Percentiles rank a stretch among this genome's conserved stretches.
Evolutionary conservation across 108 stramenopile species (phyloP).

Genomic region (Cafeteria roenbergensis): DNA sequence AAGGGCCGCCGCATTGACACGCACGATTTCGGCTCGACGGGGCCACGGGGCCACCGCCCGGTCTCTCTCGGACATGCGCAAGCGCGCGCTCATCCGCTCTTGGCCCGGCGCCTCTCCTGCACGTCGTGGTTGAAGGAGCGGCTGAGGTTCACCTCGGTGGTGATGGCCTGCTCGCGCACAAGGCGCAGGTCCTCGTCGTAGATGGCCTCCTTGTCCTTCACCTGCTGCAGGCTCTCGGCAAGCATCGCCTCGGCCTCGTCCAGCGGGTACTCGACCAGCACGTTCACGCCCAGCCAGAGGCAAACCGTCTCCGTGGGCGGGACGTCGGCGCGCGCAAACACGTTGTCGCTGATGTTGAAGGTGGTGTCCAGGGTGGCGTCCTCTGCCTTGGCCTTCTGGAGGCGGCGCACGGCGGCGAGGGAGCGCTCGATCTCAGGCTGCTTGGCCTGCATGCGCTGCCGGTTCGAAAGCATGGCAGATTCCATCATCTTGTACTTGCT

Average conservation of each 20-base stretch:
- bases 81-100: too few species aligned
- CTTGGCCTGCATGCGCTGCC: background rate
- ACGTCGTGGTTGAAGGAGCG: constrained; percentile 96
- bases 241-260: constrained; percentile 76
- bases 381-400: constrained; percentile 45
- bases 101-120: background rate
- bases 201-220: constrained; percentile 26
- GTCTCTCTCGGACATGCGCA: too few species aligned
- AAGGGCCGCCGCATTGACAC: too few species aligned
- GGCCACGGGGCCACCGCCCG: too few species aligned
- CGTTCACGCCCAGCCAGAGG: constrained; percentile 94
- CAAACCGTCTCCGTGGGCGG: constrained; percentile 65
- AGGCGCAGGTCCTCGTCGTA: constrained; percentile 70
- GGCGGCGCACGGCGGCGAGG: constrained; percentile 51
- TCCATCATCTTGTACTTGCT: constrained; percentile 13
- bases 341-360: constrained; percentile 79
- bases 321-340: constrained; percentile 84
- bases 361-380: constrained; percentile 52
- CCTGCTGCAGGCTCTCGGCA: constrained; percentile 41
- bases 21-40: too few species aligned
- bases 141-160: constrained; percentile 86
- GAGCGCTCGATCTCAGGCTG: constrained; percentile 4
- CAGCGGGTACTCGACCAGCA: constrained; percentile 96
- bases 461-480: background rate
- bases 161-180: constrained; percentile 83